Base-by-base conservation (phyloP, 495 filamentous ascomycete species). In the Trichoderma reesei region DNA sequence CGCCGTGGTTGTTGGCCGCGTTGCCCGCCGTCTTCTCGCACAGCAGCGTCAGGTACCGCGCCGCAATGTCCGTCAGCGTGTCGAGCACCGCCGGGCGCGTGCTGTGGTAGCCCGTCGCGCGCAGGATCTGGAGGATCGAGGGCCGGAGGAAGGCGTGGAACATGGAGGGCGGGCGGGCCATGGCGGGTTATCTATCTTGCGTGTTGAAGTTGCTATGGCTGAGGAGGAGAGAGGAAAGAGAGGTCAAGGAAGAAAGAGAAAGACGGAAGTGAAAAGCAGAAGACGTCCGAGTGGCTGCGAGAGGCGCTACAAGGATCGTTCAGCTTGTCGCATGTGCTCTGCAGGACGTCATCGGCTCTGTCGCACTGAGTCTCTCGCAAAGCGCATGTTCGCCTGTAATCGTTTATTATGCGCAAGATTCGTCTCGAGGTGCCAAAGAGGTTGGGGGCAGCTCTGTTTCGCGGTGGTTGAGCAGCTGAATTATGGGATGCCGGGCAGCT, bases 121-220 rank as follows among this genome's bases (percentile, higher is more conserved):
- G 89, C 39, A 96, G 84, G 70, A 94, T 92, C 67, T 94, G 89
- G 63, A 96, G 84, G 64, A 95, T 82, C 38, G 85, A 84, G 2
- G 91, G 92, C 31, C 90, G 87, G 33, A 96, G 82, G 68, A 96
- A 86, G 41, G 90, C 83, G 73, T 86, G 85, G 75, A 89, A 86
- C 62, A 92, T 82, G 62, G 75, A 65, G 41, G 72, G 71, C 14
- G 79, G 74, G 11, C 75, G 72, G 60, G 78, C 68, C 78, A 80
- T 80, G 51, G 42, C 68, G 44, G 56, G 59, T 7, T 7, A 18
- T 7, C 3, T 33, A 11, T 44, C 26, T 26, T 26, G 26, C 26
- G 26, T 26, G 26, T 26, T 26, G 26, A 26, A 26, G 26, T 26
- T 26, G 26, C 1, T 26, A 26, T 26, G 26, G 26, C 26, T 26